These are phyloP conservation scores for Orbilia quercus DNA, from an alignment of 2,329 filamentous ascomycete genomes.

Conservation along the genomic window DNA sequence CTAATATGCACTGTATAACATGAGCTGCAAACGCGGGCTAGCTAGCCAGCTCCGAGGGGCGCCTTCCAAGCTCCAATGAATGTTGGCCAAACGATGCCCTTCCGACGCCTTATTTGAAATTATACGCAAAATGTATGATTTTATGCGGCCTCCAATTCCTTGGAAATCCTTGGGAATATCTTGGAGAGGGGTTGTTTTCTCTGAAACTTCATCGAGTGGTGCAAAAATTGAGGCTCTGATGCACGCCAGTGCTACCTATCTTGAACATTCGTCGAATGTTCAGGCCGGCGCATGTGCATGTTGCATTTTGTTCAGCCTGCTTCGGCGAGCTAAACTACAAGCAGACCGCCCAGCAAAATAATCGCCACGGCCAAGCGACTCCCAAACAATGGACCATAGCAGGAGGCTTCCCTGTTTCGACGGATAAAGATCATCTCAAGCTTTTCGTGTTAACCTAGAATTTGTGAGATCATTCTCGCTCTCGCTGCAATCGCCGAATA, in stretches of 20 bases:
- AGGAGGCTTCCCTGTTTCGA: not conserved
- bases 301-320: constrained; percentile 15
- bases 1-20: not conserved
- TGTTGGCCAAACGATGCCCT: not conserved
- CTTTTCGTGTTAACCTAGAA: not conserved
- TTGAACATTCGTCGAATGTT: constrained; percentile 36
- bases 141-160: too few relatives aligned
- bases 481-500: not conserved
- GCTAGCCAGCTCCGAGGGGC: not conserved
- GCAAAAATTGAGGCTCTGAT: constrained; percentile 17
- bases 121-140: too few relatives aligned
- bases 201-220: not conserved
- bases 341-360: not conserved
- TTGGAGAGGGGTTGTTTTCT: too few relatives aligned
- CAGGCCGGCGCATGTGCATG: constrained; percentile 1
- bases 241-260: not conserved
- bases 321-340: constrained; percentile 6
- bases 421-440: not conserved
- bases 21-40: not conserved
- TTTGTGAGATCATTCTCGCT: too few relatives aligned
- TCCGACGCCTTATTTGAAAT: too few relatives aligned
- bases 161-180: too few relatives aligned
- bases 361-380: not conserved
- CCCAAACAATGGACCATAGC: not conserved
- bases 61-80: not conserved